These are phyloP conservation scores for Adenanthera pavonina DNA, from an alignment of 306 rosid species.

Conservation along the genomic window DNA sequence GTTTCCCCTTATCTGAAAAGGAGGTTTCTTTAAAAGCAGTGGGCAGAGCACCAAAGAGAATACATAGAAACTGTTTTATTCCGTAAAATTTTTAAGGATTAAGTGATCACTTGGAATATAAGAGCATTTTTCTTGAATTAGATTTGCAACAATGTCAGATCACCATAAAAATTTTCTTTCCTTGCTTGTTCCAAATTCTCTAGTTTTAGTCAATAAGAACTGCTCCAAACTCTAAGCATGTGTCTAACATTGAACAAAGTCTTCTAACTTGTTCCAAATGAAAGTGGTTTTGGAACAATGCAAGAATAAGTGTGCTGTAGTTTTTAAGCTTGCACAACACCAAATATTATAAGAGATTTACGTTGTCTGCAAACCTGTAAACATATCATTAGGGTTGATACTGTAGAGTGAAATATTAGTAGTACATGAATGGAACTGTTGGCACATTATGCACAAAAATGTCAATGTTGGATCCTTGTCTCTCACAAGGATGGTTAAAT, in stretches of 20 bases:
- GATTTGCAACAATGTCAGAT: background rate
- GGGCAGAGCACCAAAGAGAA: background rate
- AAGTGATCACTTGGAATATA: background rate
- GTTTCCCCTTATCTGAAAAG: background rate
- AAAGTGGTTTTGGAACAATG: background rate
- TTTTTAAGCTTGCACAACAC: background rate
- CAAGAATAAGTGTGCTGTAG: background rate
- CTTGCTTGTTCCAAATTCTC: background rate
- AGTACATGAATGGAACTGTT: too few species aligned
- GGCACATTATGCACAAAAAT: too few species aligned
- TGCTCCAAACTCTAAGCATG: background rate
- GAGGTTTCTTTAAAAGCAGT: background rate
- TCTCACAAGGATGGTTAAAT: constrained; percentile 6
- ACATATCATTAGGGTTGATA: background rate
- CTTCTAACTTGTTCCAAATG: background rate
- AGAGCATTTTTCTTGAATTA: background rate
- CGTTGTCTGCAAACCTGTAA: background rate
- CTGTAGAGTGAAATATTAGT: background rate
- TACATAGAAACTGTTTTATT: background rate
- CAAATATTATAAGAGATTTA: background rate
- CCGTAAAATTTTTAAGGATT: background rate
- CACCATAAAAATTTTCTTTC: background rate
- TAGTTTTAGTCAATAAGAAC: background rate
- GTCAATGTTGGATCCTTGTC: background rate
- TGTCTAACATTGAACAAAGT: too few species aligned